Percentiles rank a stretch among this genome's conserved stretches.
These are phyloP conservation scores for Solanum commersonii DNA, from an alignment of 257 asterid species.

Conservation along the genomic window DNA sequence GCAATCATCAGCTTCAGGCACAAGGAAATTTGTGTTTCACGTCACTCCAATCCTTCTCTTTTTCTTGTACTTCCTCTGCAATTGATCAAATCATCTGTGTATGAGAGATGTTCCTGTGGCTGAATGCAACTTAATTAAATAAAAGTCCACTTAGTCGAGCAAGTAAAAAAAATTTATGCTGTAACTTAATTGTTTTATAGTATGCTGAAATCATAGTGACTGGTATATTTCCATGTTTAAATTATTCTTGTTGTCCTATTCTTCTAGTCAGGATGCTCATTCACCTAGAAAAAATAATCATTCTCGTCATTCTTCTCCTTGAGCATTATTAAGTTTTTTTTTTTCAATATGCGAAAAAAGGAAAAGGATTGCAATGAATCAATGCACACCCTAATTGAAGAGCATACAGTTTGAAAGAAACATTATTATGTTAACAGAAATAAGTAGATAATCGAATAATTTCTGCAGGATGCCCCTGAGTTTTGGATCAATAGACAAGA, in stretches of 20 bases:
- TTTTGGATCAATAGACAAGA: constrained; percentile 96
- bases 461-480: constrained; percentile 92
- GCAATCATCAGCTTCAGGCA: background rate
- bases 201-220: background rate
- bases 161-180: background rate
- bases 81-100: background rate
- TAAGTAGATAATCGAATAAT: background rate
- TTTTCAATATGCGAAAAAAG: background rate
- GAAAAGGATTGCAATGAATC: background rate
- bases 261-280: background rate
- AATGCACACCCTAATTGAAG: background rate
- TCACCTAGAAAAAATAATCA: background rate
- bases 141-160: background rate
- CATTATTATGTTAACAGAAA: background rate
- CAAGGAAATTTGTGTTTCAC: background rate
- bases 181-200: background rate
- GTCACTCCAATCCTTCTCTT: background rate
- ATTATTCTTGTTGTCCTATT: background rate
- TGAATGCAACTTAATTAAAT: background rate
- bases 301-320: background rate
- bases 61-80: background rate
- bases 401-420: background rate
- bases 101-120: background rate
- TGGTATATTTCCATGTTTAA: background rate
- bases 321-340: background rate